phyloP scores from a whole-genome alignment of 2,329 filamentous ascomycete species.

The Fusarium irregulare region DNA sequence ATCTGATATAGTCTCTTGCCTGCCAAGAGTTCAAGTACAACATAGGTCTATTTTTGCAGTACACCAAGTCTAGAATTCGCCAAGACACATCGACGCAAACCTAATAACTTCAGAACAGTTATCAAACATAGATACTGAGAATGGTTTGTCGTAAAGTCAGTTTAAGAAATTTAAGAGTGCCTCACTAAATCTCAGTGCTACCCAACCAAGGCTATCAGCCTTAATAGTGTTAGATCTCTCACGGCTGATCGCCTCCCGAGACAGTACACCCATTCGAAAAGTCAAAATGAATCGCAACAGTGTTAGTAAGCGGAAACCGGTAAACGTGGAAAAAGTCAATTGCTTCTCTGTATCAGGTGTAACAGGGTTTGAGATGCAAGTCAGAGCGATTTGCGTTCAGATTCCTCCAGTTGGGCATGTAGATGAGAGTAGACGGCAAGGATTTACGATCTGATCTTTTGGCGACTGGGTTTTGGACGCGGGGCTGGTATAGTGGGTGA shows the following conservation, averaged over 20 bases:
- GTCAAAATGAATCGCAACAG: not conserved
- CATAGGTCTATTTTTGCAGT: not conserved
- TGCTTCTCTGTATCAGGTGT: not conserved
- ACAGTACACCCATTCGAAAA: not conserved
- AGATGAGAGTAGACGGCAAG: not conserved
- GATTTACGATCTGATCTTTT: not conserved
- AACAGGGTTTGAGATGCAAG: not conserved
- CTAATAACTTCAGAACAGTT: not conserved
- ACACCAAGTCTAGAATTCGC: not conserved
- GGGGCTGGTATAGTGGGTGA: not conserved
- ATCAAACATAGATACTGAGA: accelerated
- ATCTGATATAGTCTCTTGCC: not conserved
- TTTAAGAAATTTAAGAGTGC: not conserved
- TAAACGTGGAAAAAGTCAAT: not conserved
- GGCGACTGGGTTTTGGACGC: not conserved
- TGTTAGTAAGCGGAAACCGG: not conserved
- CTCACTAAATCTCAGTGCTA: not conserved
- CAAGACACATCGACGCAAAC: accelerated
- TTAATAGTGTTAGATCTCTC: not conserved
- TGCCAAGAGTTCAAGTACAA: not conserved
- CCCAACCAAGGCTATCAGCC: not conserved
- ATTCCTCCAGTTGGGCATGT: not conserved
- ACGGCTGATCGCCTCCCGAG: not conserved
- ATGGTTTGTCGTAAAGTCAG: not conserved
- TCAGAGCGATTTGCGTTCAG: not conserved